phyloP scores from a whole-genome alignment of 176 grass and related monocot genomes.

The Paspalum vaginatum region DNA sequence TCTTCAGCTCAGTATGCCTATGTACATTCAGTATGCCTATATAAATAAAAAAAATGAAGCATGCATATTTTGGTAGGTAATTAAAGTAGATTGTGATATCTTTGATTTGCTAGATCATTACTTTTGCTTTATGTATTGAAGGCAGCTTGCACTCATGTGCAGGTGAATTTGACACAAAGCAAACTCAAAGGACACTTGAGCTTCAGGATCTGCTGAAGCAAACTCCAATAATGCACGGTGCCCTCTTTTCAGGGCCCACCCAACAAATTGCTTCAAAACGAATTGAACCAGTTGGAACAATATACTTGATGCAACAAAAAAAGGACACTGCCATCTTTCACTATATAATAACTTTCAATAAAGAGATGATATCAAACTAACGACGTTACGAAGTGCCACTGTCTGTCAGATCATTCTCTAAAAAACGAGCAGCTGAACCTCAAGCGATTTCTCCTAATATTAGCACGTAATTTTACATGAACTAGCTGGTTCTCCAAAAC shows the following conservation, averaged over 20 bases:
- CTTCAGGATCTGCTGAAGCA: constrained; percentile 45
- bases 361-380: neutral
- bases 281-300: neutral
- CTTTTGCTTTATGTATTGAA: constrained; percentile 42
- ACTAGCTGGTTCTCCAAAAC: neutral
- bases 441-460: neutral
- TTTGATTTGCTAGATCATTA: neutral
- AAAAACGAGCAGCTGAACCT: neutral
- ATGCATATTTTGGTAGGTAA: neutral
- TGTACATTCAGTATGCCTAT: neutral
- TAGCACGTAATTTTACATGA: neutral
- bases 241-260: constrained; percentile 4
- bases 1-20: neutral
- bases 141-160: constrained; percentile 52
- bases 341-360: neutral
- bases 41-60: neutral
- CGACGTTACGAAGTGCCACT: neutral
- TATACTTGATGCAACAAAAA: neutral
- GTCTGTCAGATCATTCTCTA: neutral
- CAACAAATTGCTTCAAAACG: constrained; percentile 1
- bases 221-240: constrained; percentile 48
- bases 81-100: neutral
- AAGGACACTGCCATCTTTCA: neutral
- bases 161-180: constrained; percentile 53
- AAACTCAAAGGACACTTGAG: constrained; percentile 42